These are phyloP conservation scores for Tetrahymena malaccensis DNA, from an alignment of 73 alveolate genomes.

Conservation along the genomic window DNA sequence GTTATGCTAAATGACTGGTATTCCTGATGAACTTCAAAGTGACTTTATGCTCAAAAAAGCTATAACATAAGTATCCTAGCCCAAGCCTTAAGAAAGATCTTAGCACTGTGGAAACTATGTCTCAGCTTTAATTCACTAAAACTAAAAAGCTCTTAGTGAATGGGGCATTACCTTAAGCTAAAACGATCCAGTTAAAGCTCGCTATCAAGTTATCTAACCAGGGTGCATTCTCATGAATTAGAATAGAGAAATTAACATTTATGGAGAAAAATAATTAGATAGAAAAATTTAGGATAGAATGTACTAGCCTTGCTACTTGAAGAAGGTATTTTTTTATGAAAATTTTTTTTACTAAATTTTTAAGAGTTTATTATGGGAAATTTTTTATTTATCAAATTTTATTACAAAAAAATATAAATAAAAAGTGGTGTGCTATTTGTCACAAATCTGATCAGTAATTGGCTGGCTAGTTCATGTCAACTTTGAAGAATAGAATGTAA, in stretches of 20 bases:
- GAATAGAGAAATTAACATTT: neutral
- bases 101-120: neutral
- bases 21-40: neutral
- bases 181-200: neutral
- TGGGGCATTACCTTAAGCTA: neutral
- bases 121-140: neutral
- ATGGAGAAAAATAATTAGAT: neutral
- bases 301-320: neutral
- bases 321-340: neutral
- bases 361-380: too few relatives aligned
- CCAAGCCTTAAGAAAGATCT: neutral
- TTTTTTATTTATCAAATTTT: neutral
- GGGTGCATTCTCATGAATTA: neutral
- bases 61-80: neutral
- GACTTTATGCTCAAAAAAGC: neutral
- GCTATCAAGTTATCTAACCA: neutral
- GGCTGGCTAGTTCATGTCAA: neutral
- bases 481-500: neutral
- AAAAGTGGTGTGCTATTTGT: neutral
- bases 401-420: too few relatives aligned
- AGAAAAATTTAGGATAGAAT: neutral
- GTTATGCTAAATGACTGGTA: neutral
- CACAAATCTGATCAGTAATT: neutral
- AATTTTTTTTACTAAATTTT: neutral
- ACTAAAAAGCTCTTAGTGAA: neutral